Base-by-base conservation (phyloP, 176 grass and related monocot genomes). In the Aegilops bicornis region DNA sequence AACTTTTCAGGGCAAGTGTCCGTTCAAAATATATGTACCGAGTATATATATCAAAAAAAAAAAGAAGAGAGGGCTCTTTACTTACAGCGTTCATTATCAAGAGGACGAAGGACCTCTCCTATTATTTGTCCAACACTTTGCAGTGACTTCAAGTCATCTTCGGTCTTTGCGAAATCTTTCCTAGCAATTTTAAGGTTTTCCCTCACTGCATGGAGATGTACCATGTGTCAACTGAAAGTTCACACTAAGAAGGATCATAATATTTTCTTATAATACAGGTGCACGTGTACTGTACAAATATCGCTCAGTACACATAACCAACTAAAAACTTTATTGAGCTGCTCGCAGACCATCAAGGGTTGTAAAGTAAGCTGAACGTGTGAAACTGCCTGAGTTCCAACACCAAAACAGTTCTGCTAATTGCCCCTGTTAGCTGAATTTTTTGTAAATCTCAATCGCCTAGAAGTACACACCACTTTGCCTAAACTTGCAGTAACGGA, bases 81-180 rank as follows among this genome's bases (percentile, higher is more conserved):
- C 97, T 92, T 76, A 99, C 97, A 91, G 24, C 94, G 89, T 48
- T 99, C 97, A 79, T 93, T 99, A 73, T 99, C 97, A 83, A 99
- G 97, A 78, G 97, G 97, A 11, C 97, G 91, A 31, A 99, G 97
- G 90, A 99, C 94, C 85, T 99, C 97, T 80, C 97, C 97, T 56
- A 99, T 99, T 58, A 99, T 99, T 73, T 99, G 97, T 6, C 97
- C 97, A 81, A 99, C 97, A 32, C 97, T 99, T 87, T 99, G 97
- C 42, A 99, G 94, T 39, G 97, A 94, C 81, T 99, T 99, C 73
- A 99, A 81, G 78, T 99, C 97, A 25, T 99, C 97, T 91, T 99
- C 97, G 20, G 97, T 99, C 88, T 96, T 99, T 15, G 82, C 59
- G 63, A 90, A 99, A 31, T 96, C 97, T 87, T 88, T 99, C 89